phyloP scores from a whole-genome alignment of 108 stramenopile species.

The Mediolabrus comicus region DNA sequence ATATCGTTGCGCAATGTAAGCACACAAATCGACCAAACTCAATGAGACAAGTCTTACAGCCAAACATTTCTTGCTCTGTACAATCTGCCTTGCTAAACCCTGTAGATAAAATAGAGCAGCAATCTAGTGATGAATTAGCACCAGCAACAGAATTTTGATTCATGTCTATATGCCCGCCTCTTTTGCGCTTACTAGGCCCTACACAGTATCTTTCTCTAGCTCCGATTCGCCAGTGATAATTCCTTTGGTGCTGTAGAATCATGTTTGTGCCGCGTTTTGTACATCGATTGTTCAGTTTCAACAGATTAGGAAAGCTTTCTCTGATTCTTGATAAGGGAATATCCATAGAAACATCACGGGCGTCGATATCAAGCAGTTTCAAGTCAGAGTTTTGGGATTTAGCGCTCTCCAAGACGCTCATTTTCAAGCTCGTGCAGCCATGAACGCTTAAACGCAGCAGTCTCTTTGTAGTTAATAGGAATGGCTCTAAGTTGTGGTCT shows the following conservation, averaged over 20 bases:
- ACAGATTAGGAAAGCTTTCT: constrained; percentile 1
- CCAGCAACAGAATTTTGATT: not conserved
- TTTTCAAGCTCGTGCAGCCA: constrained; percentile 5
- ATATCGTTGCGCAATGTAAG: constrained; percentile 8
- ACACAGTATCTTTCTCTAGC: not conserved
- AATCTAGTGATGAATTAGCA: not conserved
- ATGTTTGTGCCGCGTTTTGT: constrained; percentile 3
- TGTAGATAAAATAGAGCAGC: constrained; percentile 14
- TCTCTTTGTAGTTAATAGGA: not conserved
- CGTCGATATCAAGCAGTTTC: constrained; percentile 16
- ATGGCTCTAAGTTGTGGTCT: not conserved
- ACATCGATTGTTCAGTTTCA: constrained; percentile 22
- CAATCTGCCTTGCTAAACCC: constrained; percentile 3
- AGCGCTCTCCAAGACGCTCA: not conserved
- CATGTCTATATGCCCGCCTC: not conserved
- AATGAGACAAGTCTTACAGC: constrained; percentile 18
- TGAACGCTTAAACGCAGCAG: constrained; percentile 13
- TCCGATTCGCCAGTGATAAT: constrained; percentile 10
- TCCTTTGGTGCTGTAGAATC: not conserved
- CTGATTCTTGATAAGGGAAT: not conserved
- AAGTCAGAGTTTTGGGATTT: not conserved
- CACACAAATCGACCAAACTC: constrained; percentile 18
- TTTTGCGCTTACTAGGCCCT: constrained; percentile 1
- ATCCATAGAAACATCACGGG: constrained; percentile 11
- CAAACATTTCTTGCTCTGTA: constrained; percentile 21